Evolutionary conservation across 2,329 filamentous ascomycete genomes (phyloP).

Genomic region (Alternaria sp.): DNA sequence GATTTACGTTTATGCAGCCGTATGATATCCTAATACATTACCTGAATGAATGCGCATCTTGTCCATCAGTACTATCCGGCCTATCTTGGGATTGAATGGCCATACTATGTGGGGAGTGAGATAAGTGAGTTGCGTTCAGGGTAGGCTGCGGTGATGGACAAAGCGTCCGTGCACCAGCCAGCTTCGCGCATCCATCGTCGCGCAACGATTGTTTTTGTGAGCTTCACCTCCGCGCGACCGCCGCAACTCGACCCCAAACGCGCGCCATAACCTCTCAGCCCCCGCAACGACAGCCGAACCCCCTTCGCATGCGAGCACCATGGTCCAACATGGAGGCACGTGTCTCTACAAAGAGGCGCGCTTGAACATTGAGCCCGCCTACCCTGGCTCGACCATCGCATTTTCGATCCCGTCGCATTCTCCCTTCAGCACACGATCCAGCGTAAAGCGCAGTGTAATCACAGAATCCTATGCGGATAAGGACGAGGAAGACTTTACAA

Average conservation of each 20-base stretch:
- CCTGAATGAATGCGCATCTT: not conserved
- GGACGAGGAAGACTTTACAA: slow-evolving; percentile 76
- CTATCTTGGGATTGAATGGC: not conserved
- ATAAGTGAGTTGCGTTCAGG: not conserved
- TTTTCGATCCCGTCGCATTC: slow-evolving; percentile 55
- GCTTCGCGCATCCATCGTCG: slow-evolving; percentile 23
- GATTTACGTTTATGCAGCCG: slow-evolving; percentile 2
- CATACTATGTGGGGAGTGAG: not conserved
- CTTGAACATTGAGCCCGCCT: slow-evolving; percentile 78
- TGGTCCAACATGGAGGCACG: slow-evolving; percentile 67
- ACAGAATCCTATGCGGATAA: slow-evolving; percentile 53
- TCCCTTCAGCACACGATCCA: slow-evolving; percentile 40
- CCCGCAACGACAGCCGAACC: not conserved
- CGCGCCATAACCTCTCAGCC: slow-evolving; percentile 16
- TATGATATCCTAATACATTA: slow-evolving; percentile 3
- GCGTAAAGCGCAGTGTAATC: slow-evolving; percentile 43
- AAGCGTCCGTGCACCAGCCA: slow-evolving; percentile 27
- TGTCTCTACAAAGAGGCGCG: slow-evolving; percentile 86
- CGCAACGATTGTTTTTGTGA: slow-evolving; percentile 43
- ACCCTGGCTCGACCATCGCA: slow-evolving; percentile 71
- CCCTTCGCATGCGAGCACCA: slow-evolving; percentile 66
- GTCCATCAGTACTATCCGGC: not conserved
- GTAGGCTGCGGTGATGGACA: not conserved
- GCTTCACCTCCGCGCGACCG: slow-evolving; percentile 28
- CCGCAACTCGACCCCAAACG: slow-evolving; percentile 18